phyloP scores from a whole-genome alignment of 495 filamentous ascomycete genomes.

The Pseudevernia furfuracea region DNA sequence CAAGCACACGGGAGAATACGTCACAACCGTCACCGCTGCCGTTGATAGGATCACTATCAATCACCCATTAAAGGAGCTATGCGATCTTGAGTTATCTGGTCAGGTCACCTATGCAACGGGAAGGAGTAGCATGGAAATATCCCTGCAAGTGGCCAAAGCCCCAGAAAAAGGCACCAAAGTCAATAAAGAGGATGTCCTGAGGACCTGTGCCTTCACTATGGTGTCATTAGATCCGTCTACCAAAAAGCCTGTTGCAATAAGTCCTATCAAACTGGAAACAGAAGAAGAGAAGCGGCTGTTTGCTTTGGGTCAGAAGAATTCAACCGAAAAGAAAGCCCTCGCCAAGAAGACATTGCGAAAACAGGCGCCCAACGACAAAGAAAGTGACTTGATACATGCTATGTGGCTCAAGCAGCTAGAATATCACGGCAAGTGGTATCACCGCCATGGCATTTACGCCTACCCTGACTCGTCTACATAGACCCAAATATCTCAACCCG shows the following conservation, averaged over 20 bases:
- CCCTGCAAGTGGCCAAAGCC: slow-evolving; percentile 62
- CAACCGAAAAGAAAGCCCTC: slow-evolving; percentile 61
- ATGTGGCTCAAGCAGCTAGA: slow-evolving; percentile 70
- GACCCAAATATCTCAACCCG: slow-evolving; percentile 51
- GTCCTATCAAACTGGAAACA: slow-evolving; percentile 56
- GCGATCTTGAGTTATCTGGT: slow-evolving; percentile 72
- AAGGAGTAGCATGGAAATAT: slow-evolving; percentile 72
- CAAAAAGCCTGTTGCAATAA: slow-evolving; percentile 54
- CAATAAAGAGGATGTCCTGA: slow-evolving; percentile 60
- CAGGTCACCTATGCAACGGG: slow-evolving; percentile 77
- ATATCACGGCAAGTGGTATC: slow-evolving; percentile 44
- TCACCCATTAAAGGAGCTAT: slow-evolving; percentile 65
- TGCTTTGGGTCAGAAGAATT: slow-evolving; percentile 63
- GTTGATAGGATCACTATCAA: slow-evolving; percentile 74
- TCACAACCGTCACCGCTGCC: slow-evolving; percentile 74
- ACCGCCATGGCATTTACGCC: background rate
- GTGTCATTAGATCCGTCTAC: slow-evolving; percentile 68
- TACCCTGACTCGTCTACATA: slow-evolving; percentile 18
- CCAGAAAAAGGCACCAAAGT: slow-evolving; percentile 47
- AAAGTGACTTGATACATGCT: slow-evolving; percentile 69
- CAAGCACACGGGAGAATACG: slow-evolving; percentile 69
- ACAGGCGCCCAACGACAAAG: slow-evolving; percentile 66
- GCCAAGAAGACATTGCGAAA: slow-evolving; percentile 57
- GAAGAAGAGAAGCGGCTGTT: slow-evolving; percentile 65
- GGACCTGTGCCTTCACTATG: slow-evolving; percentile 82